Percentiles rank a stretch among this genome's conserved stretches.
These are phyloP conservation scores for Scheffersomyces lignicola DNA, from an alignment of 1,139 yeast genomes.

Conservation along the genomic window DNA sequence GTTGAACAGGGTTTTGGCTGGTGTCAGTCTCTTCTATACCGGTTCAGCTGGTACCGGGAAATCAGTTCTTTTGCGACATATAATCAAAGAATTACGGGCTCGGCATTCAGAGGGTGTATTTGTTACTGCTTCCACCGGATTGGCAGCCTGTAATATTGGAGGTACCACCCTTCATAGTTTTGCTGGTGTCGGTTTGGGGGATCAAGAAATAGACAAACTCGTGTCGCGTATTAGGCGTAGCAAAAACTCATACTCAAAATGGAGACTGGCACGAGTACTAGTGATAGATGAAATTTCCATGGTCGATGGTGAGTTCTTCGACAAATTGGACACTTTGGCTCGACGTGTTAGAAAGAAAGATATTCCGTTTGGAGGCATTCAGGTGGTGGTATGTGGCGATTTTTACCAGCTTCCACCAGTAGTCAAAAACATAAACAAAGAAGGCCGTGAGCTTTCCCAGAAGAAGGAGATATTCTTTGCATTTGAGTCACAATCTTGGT, in stretches of 20 bases:
- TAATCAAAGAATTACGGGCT: conserved; percentile 59
- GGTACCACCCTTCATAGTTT: conserved; percentile 85
- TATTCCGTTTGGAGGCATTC: conserved; percentile 87
- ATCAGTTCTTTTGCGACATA: conserved; percentile 69
- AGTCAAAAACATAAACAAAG: conserved; percentile 23
- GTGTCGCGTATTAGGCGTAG: conserved; percentile 58
- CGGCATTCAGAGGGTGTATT: conserved; percentile 61
- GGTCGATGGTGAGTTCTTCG: conserved; percentile 77
- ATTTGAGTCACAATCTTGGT: conserved; percentile 80
- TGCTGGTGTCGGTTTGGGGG: conserved; percentile 83
- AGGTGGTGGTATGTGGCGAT: conserved; percentile 82
- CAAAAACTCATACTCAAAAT: conserved; percentile 53
- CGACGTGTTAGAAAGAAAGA: conserved; percentile 48
- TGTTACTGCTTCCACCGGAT: conserved; percentile 89
- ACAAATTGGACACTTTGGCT: conserved; percentile 69
- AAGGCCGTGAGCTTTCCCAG: conserved; percentile 20
- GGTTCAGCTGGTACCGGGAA: conserved; percentile 98
- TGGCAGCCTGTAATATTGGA: conserved; percentile 90
- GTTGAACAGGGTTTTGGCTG: conserved; percentile 33
- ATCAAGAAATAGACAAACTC: conserved; percentile 33
- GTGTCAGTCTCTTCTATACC: conserved; percentile 73
- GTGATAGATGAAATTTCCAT: conserved; percentile 87
- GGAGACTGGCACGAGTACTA: conserved; percentile 64
- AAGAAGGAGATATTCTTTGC: conserved; percentile 51
- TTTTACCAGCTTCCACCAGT: conserved; percentile 93